phyloP scores from a whole-genome alignment of 768 basidiomycete species.

The Termitomyces eurrhizus region DNA sequence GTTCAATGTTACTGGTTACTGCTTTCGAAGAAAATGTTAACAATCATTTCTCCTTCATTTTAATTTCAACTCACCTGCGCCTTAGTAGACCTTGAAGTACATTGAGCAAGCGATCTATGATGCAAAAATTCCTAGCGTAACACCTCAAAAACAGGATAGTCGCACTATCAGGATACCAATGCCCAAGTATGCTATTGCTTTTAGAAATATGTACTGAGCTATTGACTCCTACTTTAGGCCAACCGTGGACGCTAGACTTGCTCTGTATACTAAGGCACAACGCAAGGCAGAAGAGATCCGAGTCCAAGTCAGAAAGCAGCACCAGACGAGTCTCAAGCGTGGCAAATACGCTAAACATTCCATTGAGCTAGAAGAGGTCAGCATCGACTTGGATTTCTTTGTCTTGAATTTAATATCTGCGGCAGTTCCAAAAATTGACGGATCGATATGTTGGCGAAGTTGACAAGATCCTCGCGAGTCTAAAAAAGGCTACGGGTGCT shows the following conservation, averaged over 20 bases:
- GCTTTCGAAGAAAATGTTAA: conserved; percentile 77
- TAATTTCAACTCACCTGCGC: conserved; percentile 15
- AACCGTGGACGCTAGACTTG: conserved; percentile 67
- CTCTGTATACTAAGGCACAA: conserved; percentile 49
- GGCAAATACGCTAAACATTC: conserved; percentile 69
- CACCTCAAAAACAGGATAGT: conserved; percentile 66
- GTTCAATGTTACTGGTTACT: conserved; percentile 67
- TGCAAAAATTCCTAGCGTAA: conserved; percentile 68
- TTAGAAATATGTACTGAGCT: not conserved
- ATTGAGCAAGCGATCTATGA: conserved; percentile 74
- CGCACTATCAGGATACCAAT: conserved; percentile 78
- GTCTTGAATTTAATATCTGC: not conserved
- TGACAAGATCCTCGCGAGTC: conserved; percentile 38
- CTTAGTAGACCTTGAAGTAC: conserved; percentile 66
- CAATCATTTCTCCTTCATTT: conserved; percentile 10
- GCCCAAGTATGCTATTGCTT: conserved; percentile 52
- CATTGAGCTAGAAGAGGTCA: conserved; percentile 65
- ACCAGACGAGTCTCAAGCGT: conserved; percentile 61
- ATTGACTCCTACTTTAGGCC: conserved; percentile 41
- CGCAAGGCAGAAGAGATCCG: conserved; percentile 74
- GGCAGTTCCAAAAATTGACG: conserved; percentile 71
- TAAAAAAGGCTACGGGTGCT: conserved; percentile 52
- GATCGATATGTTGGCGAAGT: conserved; percentile 55
- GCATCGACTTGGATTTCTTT: conserved; percentile 15
- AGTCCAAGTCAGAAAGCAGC: conserved; percentile 70